Conservation (phyloP, 441 rosid species). For the Erodium chrysanthum region DNA sequence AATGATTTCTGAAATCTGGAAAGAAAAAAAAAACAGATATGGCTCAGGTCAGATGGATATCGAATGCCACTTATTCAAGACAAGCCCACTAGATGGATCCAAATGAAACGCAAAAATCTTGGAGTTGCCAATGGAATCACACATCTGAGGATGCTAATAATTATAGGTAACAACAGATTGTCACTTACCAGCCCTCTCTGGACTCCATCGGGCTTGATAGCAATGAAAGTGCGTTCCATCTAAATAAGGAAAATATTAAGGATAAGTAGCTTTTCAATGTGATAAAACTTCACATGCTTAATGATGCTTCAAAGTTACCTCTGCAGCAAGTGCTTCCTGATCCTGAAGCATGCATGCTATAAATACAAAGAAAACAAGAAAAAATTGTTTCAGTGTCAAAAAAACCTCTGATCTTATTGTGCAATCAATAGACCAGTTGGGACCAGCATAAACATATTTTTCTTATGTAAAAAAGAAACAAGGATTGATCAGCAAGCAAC, state of each 20-base stretch:
- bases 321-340: conserved; percentile 1
- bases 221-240: conserved; percentile 91
- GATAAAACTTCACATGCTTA: neutral
- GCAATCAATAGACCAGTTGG: neutral
- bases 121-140: too few relatives aligned
- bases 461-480: neutral
- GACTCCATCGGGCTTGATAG: conserved; percentile 96
- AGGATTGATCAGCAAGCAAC: neutral
- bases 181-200: conserved; percentile 78
- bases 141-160: neutral
- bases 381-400: neutral
- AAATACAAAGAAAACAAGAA: neutral
- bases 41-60: neutral
- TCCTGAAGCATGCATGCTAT: neutral
- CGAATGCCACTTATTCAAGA: neutral
- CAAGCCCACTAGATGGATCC: too few relatives aligned
- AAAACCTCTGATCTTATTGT: neutral
- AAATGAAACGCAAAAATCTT: too few relatives aligned
- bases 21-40: neutral
- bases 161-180: neutral
- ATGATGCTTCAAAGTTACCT: neutral
- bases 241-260: conserved; percentile 19
- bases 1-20: conserved; percentile 75
- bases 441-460: too few relatives aligned
- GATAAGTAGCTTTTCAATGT: neutral